phyloP scores from a whole-genome alignment of 371 early-diverging fungal species.

The Mortierella polycephala region DNA sequence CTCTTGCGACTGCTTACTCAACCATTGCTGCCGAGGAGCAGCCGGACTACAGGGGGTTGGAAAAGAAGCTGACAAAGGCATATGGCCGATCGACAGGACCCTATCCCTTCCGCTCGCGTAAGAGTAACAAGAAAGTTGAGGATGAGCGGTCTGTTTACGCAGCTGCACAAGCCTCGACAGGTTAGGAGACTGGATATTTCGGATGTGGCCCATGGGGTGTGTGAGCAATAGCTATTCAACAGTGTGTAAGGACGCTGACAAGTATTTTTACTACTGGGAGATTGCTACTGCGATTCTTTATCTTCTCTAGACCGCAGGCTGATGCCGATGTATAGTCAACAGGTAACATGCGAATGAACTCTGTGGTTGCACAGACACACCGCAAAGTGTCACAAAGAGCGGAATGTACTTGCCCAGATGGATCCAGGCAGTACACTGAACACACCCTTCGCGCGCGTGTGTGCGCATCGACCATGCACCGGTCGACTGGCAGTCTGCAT shows the following conservation, averaged over 20 bases:
- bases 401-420: too few species aligned
- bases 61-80: background rate
- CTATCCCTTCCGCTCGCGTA: conserved; percentile 7
- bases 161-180: conserved; percentile 9
- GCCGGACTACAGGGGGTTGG: conserved; percentile 12
- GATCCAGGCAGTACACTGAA: too few species aligned
- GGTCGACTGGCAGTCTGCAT: too few species aligned
- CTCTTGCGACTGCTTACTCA: background rate
- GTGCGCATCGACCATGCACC: too few species aligned
- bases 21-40: conserved; percentile 9
- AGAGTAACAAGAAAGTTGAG: conserved; percentile 13
- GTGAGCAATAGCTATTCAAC: conserved; percentile 40
- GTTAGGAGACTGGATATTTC: conserved; percentile 25
- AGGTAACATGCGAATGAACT: too few species aligned
- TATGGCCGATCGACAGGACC: background rate
- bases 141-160: conserved; percentile 5
- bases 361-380: too few species aligned
- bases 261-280: conserved; percentile 35
- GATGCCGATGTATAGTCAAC: background rate
- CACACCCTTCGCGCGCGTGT: too few species aligned
- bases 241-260: conserved; percentile 24
- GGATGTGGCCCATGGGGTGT: conserved; percentile 30
- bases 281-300: conserved; percentile 12
- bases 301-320: background rate
- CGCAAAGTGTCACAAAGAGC: too few species aligned